Conservation (phyloP, 2,329 filamentous ascomycete genomes). For the Pseudogymnoascus destructans region DNA sequence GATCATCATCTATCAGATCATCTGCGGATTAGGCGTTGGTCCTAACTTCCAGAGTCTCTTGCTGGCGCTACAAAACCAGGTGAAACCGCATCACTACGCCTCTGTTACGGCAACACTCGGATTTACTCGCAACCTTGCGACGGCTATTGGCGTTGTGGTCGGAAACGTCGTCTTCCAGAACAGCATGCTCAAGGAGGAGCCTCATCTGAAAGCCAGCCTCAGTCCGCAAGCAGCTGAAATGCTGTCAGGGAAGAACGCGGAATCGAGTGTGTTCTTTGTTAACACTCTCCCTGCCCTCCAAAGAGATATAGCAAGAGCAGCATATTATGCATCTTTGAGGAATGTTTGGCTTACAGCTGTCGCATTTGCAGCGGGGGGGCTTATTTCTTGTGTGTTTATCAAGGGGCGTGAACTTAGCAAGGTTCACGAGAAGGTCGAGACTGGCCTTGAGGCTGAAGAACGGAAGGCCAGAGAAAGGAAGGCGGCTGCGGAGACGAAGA, state of each 20-base stretch:
- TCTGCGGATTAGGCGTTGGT: constrained; percentile 51
- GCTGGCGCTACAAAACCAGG: constrained; percentile 52
- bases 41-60: constrained; percentile 58
- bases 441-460: constrained; percentile 26
- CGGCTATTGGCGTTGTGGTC: constrained; percentile 35
- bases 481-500: constrained; percentile 10
- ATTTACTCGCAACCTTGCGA: constrained; percentile 42
- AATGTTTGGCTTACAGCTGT: constrained; percentile 25
- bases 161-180: constrained; percentile 40
- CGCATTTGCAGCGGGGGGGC: constrained; percentile 21
- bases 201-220: constrained; percentile 16
- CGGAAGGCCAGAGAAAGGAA: constrained; percentile 15
- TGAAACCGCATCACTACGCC: constrained; percentile 51
- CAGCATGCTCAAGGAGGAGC: constrained; percentile 25
- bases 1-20: constrained; percentile 47
- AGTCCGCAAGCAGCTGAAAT: constrained; percentile 17
- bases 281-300: constrained; percentile 16
- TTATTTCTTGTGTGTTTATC: constrained; percentile 33
- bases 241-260: constrained; percentile 21
- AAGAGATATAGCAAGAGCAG: constrained; percentile 17
- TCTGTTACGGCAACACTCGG: constrained; percentile 51
- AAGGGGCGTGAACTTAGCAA: constrained; percentile 32
- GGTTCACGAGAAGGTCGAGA: constrained; percentile 39
- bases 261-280: constrained; percentile 21
- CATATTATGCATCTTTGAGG: constrained; percentile 18